Evolutionary conservation across 176 grass and related monocot species (phyloP), one percentile per base, ranked within the genome.

Genomic region (Triticum urartu): DNA sequence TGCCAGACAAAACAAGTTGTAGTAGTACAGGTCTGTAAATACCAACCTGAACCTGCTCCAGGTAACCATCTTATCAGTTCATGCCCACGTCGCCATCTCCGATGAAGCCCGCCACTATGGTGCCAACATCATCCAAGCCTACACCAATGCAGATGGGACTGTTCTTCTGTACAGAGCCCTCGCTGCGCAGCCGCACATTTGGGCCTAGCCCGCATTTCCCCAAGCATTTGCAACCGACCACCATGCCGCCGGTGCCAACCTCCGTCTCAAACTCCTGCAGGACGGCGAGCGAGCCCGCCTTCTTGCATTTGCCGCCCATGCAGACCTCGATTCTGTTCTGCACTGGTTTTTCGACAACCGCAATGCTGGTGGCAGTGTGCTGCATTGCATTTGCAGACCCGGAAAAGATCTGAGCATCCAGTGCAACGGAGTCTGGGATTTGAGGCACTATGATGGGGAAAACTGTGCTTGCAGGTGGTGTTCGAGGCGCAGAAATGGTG

Each of bases 291-390:
- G 92, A 56, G 3, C 96, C 96, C 1, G 86, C 56, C 20, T 87
- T 95, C 87, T 83, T 95, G 92, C 96, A 98, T 64, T 95, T 95
- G 25, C 96, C 92, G 2, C 93, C 96, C 88, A 95, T 92, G 79
- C 93, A 98, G 33, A 98, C 93, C 76, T 95, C 96, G 18, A 95
- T 79, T 45, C 79, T 86, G 75, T 33, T 82, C 33, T 5, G 39
- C 17, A 61, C 30, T 5, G 67, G 52, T 14, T 59, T 50, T 70
- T 75, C 75, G 6, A 22, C 47, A 52, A 84, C 47, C 3, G 68
- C 20, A 3, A 89, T 61, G 64, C 33, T 75, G 63, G 9, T 68
- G 13, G 12, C 42, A 56, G 34, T 68, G 80, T 20, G 28, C 24
- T 81, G 52, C 4, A 63, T 9, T 22, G 35, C 7, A 6, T 34